Percentiles rank a stretch among this genome's conserved stretches.
Conservation (phyloP, 2,329 filamentous ascomycete genomes). For the Amauroascus niger region DNA sequence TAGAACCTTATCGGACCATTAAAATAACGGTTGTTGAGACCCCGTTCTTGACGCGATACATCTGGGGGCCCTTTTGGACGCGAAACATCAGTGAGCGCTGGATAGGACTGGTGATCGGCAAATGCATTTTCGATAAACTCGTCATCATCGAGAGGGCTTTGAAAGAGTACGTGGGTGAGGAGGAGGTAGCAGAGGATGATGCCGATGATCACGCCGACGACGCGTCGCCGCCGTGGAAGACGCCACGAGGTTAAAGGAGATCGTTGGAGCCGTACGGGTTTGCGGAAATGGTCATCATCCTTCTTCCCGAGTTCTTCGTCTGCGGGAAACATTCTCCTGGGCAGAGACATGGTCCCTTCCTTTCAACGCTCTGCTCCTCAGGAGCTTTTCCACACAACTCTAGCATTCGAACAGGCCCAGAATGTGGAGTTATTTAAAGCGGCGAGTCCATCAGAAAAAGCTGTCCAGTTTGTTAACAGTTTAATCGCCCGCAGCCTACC, state of each 20-base stretch:
- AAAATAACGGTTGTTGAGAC: constrained; percentile 42
- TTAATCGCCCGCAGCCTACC: not conserved
- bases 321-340: constrained; percentile 30
- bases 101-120: not conserved
- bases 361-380: constrained; percentile 18
- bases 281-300: constrained; percentile 50
- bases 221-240: constrained; percentile 40
- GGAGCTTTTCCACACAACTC: constrained; percentile 17
- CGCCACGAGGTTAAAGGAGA: constrained; percentile 27
- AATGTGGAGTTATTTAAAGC: not conserved
- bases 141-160: constrained; percentile 10
- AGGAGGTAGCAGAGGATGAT: constrained; percentile 53
- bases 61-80: constrained; percentile 15
- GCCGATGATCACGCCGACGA: constrained; percentile 41
- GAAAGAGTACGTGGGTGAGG: constrained; percentile 30
- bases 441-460: too few species aligned
- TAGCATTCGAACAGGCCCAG: not conserved
- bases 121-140: not conserved
- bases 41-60: constrained; percentile 16
- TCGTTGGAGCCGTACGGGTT: constrained; percentile 22
- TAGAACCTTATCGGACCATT: constrained; percentile 62
- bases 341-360: constrained; percentile 29
- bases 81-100: not conserved
- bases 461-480: too few species aligned
- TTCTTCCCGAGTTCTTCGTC: constrained; percentile 58